Conservation (phyloP, 768 basidiomycete species). For the Hygrophorus pudorinus region DNA sequence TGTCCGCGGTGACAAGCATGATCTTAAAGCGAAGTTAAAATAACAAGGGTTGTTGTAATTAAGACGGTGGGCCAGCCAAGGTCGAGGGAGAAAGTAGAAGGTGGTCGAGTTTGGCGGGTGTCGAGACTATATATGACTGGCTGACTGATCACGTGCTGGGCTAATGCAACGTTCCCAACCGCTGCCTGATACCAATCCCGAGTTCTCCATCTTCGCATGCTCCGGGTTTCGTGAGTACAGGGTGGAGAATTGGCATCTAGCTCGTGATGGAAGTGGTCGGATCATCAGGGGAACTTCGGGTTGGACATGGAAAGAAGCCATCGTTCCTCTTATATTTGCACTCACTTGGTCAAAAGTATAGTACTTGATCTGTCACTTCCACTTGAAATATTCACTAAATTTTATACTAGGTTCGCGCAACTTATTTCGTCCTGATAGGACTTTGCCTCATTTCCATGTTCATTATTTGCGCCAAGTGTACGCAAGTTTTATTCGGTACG, state of each 20-base stretch:
- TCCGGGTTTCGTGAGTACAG: slow-evolving; percentile 49
- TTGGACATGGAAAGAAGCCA: slow-evolving; percentile 29
- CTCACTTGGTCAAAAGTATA: slow-evolving; percentile 24
- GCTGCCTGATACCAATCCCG: slow-evolving; percentile 30
- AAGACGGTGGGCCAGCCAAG: slow-evolving; percentile 15
- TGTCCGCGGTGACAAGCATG: slow-evolving; percentile 18
- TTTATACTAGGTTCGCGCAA: slow-evolving; percentile 12
- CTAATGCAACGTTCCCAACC: slow-evolving; percentile 17
- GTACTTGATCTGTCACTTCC: slow-evolving; percentile 10
- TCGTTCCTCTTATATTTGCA: slow-evolving; percentile 20
- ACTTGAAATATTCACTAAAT: background rate
- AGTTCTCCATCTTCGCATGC: slow-evolving; percentile 38
- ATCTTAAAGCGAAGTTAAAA: too few relatives aligned
- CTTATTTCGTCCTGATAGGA: slow-evolving; percentile 5
- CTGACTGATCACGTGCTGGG: too few relatives aligned
- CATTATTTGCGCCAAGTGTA: slow-evolving; percentile 27
- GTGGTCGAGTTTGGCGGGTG: too few relatives aligned
- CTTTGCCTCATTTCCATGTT: slow-evolving; percentile 11
- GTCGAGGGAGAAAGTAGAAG: slow-evolving; percentile 5
- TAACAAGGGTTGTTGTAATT: slow-evolving; percentile 11
- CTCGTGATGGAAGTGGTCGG: slow-evolving; percentile 29
- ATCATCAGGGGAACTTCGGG: slow-evolving; percentile 20
- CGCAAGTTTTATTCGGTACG: slow-evolving; percentile 39
- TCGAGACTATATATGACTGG: too few relatives aligned
- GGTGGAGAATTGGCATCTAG: slow-evolving; percentile 42